Evolutionary conservation across 257 asterid genomes (phyloP).

Genomic region (Craterostigma plantagineum): DNA sequence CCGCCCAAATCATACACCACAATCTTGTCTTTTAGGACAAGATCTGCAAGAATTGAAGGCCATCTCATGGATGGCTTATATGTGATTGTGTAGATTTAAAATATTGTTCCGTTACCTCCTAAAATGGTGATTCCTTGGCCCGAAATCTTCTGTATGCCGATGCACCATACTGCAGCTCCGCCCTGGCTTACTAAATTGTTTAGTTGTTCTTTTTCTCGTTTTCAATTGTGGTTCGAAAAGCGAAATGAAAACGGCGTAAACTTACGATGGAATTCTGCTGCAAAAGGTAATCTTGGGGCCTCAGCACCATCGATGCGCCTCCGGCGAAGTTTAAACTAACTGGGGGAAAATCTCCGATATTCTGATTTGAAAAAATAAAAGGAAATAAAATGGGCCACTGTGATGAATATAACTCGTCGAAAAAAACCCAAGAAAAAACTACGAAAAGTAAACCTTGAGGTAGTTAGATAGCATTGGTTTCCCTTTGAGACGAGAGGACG

Average conservation of each 20-base stretch:
- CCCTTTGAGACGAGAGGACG: slow-evolving; percentile 50
- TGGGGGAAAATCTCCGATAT: slow-evolving; percentile 45
- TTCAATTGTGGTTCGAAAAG: background rate
- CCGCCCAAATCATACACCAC: slow-evolving; percentile 78
- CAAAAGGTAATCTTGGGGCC: slow-evolving; percentile 82
- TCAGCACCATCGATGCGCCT: slow-evolving; percentile 71
- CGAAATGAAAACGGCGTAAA: slow-evolving; percentile 4
- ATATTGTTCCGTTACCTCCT: slow-evolving; percentile 38
- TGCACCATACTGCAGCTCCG: slow-evolving; percentile 92
- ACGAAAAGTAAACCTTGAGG: no score
- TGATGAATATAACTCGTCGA: background rate
- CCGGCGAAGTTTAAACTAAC: slow-evolving; percentile 75
- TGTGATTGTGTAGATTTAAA: background rate
- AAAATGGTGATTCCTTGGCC: slow-evolving; percentile 74
- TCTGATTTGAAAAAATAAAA: slow-evolving; percentile 15
- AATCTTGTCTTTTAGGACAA: slow-evolving; percentile 76
- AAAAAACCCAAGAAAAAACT: no score
- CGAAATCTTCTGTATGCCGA: slow-evolving; percentile 70
- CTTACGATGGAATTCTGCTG: slow-evolving; percentile 87
- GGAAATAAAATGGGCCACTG: no score
- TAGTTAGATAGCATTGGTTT: slow-evolving; percentile 61
- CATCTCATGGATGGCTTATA: background rate
- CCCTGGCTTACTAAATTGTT: slow-evolving; percentile 19
- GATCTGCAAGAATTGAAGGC: slow-evolving; percentile 49
- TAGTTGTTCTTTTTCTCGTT: background rate